phyloP scores from a whole-genome alignment of 371 early-diverging fungal species.

The Rhizopus arrhizus region DNA sequence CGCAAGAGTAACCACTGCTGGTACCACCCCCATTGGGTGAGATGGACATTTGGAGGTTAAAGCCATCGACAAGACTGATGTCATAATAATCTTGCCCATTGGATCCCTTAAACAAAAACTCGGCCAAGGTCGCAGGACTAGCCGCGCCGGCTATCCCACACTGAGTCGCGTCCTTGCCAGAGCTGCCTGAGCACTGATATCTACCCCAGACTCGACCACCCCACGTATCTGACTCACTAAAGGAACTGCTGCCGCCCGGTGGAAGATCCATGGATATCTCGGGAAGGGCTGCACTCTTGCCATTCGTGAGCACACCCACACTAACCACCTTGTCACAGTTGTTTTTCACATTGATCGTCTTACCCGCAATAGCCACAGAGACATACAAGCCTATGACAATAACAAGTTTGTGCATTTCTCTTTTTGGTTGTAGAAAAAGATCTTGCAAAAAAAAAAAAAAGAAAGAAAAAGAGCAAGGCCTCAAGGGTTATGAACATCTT shows the following conservation, averaged over 20 bases:
- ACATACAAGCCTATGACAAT: background rate
- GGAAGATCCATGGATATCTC: constrained; percentile 41
- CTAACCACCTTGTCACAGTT: constrained; percentile 35
- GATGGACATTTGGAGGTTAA: constrained; percentile 42
- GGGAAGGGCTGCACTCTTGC: constrained; percentile 15
- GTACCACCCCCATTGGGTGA: constrained; percentile 16
- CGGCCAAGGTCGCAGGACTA: constrained; percentile 53
- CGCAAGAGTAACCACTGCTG: constrained; percentile 37
- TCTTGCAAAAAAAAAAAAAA: too few species aligned
- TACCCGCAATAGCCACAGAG: constrained; percentile 9
- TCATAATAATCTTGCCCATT: constrained; percentile 49
- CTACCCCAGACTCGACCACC: constrained; percentile 54
- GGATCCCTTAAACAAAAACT: constrained; percentile 48
- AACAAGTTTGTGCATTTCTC: background rate
- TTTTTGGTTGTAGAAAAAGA: too few species aligned
- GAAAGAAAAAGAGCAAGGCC: too few species aligned
- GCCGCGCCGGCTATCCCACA: constrained; percentile 46
- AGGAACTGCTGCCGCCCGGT: constrained; percentile 31
- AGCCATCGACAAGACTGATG: constrained; percentile 53
- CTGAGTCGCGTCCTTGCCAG: constrained; percentile 14
- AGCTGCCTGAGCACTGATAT: constrained; percentile 35
- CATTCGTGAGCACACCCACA: constrained; percentile 48
- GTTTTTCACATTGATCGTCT: constrained; percentile 33
- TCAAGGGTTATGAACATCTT: too few species aligned
- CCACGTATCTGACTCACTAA: constrained; percentile 41